phyloP scores from a whole-genome alignment of 2,329 filamentous ascomycete species.

The Metarhizium brunneum region DNA sequence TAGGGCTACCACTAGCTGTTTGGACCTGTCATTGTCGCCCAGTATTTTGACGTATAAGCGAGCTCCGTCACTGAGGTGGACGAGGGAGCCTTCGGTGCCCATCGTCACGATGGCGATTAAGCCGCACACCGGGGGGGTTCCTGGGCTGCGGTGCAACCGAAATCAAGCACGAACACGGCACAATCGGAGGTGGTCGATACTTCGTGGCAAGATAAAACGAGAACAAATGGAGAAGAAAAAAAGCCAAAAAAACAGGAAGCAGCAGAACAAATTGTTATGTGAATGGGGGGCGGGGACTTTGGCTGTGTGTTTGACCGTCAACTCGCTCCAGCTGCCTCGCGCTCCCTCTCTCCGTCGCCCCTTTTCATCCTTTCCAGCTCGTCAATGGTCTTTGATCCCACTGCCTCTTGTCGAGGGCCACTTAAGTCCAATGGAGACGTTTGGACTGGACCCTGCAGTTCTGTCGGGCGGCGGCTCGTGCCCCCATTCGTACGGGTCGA shows the following conservation, averaged over 20 bases:
- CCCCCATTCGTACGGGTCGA: not conserved
- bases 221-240: not conserved
- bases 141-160: not conserved
- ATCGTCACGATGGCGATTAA: not conserved
- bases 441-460: not conserved
- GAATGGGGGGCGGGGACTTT: not conserved
- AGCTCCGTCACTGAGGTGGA: slow-evolving; percentile 14
- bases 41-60: slow-evolving; percentile 11
- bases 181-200: not conserved
- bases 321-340: not conserved
- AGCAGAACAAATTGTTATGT: not conserved
- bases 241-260: not conserved
- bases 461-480: not conserved
- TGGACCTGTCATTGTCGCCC: slow-evolving; percentile 8
- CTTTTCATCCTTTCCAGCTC: too few species aligned
- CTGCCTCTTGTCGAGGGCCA: not conserved
- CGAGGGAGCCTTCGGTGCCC: not conserved
- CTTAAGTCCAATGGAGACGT: not conserved
- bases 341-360: not conserved
- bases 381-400: too few species aligned
- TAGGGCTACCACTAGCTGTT: slow-evolving; percentile 13
- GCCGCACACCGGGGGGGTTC: not conserved
- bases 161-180: not conserved
- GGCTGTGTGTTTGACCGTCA: too few species aligned
- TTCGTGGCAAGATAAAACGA: not conserved